Conservation (phyloP, 345 rosid genomes). For the Excoecaria agallocha region DNA sequence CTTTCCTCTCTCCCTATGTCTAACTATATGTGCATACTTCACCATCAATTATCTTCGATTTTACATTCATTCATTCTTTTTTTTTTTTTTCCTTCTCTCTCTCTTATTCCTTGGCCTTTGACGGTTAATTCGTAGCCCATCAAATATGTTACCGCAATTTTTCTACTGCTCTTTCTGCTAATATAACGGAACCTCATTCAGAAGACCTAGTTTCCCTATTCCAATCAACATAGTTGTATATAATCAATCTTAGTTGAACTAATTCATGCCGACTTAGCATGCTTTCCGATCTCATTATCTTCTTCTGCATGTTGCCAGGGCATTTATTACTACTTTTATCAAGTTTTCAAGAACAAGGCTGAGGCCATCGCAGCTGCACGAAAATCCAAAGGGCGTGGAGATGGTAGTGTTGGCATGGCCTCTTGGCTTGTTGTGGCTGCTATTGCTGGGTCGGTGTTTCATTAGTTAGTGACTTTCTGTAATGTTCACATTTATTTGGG, state of each 20-base stretch:
- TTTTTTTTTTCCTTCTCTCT: no score
- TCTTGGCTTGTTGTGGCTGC: conserved; percentile 76
- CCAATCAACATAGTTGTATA: background rate
- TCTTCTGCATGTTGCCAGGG: conserved; percentile 41
- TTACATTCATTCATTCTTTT: background rate
- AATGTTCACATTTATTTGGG: background rate
- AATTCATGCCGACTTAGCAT: background rate
- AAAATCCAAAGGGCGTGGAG: conserved; percentile 47
- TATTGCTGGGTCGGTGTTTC: conserved; percentile 48
- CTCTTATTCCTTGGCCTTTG: background rate
- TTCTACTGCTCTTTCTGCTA: background rate
- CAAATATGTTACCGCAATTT: background rate
- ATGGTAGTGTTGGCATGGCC: conserved; percentile 54
- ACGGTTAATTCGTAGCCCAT: background rate
- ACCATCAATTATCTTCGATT: background rate
- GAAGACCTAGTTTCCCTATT: background rate
- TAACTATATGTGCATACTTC: background rate
- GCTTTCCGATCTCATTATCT: background rate
- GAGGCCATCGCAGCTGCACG: conserved; percentile 52
- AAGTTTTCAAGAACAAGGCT: conserved; percentile 60
- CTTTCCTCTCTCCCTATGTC: background rate
- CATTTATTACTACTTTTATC: conserved; percentile 67
- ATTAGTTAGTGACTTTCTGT: background rate
- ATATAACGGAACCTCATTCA: background rate
- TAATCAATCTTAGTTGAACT: background rate